These are phyloP conservation scores for Pisolithus albus DNA, from an alignment of 768 basidiomycete genomes.

Conservation along the genomic window DNA sequence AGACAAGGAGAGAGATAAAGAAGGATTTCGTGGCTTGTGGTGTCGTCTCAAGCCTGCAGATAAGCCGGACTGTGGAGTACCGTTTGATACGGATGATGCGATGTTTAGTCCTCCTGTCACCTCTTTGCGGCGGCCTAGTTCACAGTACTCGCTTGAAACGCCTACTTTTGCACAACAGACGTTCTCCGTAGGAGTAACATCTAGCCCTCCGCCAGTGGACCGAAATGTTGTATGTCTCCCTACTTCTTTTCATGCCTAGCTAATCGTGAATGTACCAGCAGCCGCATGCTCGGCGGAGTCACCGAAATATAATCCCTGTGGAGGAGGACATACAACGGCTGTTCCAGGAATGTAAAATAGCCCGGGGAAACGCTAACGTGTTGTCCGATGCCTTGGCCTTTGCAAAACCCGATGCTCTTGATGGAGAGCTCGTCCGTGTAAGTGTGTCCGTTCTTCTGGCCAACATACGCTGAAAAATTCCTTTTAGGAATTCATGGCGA, in stretches of 20 bases:
- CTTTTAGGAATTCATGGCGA: constrained; percentile 73
- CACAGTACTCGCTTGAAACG: constrained; percentile 26
- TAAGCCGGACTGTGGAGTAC: constrained; percentile 80
- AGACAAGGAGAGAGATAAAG: constrained; percentile 33
- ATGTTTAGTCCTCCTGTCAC: constrained; percentile 68
- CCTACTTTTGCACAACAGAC: constrained; percentile 36
- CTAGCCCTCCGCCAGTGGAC: constrained; percentile 23
- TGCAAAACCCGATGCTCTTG: constrained; percentile 65
- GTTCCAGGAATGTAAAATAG: constrained; percentile 81
- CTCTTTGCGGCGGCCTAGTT: constrained; percentile 23
- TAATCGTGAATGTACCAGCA: background rate
- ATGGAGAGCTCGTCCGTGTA: constrained; percentile 60
- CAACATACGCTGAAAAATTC: background rate
- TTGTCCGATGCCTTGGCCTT: constrained; percentile 64
- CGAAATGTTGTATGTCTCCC: constrained; percentile 13
- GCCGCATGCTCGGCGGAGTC: constrained; percentile 14
- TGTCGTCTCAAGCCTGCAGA: constrained; percentile 69
- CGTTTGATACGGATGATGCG: constrained; percentile 70
- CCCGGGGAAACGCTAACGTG: constrained; percentile 70
- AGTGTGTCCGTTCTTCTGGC: constrained; percentile 11
- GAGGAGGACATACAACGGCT: constrained; percentile 83
- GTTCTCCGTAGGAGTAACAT: constrained; percentile 20
- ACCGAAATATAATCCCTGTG: constrained; percentile 49
- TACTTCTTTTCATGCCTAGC: background rate
- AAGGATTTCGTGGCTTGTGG: constrained; percentile 70